Evolutionary conservation across 495 filamentous ascomycete genomes (phyloP), one percentile per base, ranked within the genome.

Genomic region (Acidomyces sp.): DNA sequence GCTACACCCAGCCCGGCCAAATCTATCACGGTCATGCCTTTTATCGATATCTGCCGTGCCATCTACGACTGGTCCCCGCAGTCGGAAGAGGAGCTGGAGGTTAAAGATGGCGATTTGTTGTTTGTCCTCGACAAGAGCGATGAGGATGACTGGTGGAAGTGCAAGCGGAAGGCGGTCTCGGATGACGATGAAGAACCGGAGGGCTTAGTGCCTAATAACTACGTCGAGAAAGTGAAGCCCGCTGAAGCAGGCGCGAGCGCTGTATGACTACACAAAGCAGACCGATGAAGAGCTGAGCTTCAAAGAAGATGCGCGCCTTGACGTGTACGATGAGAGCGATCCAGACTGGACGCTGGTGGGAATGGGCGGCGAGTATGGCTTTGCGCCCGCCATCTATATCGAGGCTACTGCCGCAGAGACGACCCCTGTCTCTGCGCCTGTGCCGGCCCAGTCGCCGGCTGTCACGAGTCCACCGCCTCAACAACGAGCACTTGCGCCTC

Each of bases 221-320:
- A 99, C 60, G 71, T 96, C 30, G 76, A 93, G 67, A 81, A 95
- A 80, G 59, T 58, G 34, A 53, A 51, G 66, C 81, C 90, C 15
- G 64, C 70, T 39, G 67, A n/a, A 74, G 35, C 64, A 77, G 43
- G 88, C 85, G 16, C 84, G 80, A 61, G 82, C 87, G 29, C 72
- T 96, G 25, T 99, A 87, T 65, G 92, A 96, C 57, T 99, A 99
- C 61, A 84, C 81, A 25, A 72, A 85, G 39, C 90, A 99, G 63
- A 99, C 90, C 34, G 92, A 99, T 55, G 90, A 96, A 59, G 90
- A 99, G 63, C 69, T 99, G 19, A 94, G 87, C 19, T 94, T 99
- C 58, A 72, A 81, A 30, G 87, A 99, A 68, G 86, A 94, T 61
- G 77, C 82, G 19, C 61, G 74, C 37, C 66, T 99, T 28, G 62